Evolutionary conservation across 257 asterid species (phyloP), one percentile per base, ranked within the genome.

Genomic region (Echium plantagineum): DNA sequence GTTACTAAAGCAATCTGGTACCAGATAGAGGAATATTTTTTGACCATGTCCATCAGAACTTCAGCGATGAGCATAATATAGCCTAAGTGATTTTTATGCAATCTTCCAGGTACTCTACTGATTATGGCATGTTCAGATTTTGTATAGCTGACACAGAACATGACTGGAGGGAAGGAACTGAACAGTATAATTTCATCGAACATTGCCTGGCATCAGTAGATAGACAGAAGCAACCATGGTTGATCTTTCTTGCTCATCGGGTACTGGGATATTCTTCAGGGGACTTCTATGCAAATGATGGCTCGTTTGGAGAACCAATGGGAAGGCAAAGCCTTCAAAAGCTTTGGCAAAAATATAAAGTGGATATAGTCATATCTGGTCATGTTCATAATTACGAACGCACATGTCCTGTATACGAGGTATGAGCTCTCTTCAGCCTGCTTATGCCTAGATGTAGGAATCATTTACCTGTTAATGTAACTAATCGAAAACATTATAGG

Each of bases 41-140:
- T 20, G 6, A 52, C 18, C 21, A 28, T 7, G 15, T 52, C 53
- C 60, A 63, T 9, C 19, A 10, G n/a, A 48, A 42, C 28, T 28
- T 5, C 1, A 5, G 30, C 15, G 2, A 2, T 18, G 16, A 9
- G 7, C 46, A 30, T 15, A 49, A 15, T 5, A 15, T 16, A 16
- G 21, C 55, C 21, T 52, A 19, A 52, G 2, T 60, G 9, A 32
- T 60, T 0, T 57, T 55, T 4, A 69, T 28, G 52, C 20, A 26
- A 13, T 48, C 15, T 52, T 7, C 16, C 80, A 87, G 96, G 96
- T 87, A 87, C 68, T 63, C 85, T 18, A 82, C 95, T 0, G 96
- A 89, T 72, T 89, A 83, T 69, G 96, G 96, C 21, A 89, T 89
- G 95, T 89, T 89, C 78, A 79, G 87, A 55, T 89, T 89, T 80